Conservation (phyloP, 768 basidiomycete species). For the Boletus rufocinnamomeus region DNA sequence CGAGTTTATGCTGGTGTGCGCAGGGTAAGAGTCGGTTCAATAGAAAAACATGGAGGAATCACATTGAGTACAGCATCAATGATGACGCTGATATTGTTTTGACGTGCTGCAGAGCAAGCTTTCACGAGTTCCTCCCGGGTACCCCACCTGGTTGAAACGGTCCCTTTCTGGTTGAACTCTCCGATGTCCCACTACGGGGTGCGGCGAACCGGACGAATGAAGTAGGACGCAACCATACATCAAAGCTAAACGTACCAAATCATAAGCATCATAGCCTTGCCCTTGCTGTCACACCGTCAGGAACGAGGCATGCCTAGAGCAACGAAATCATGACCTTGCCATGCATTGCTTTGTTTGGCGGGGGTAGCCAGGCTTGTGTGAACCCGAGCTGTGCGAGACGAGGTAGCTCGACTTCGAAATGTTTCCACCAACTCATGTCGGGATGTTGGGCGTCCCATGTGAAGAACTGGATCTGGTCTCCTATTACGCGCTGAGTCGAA, state of each 20-base stretch:
- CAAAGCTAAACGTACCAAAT: slow-evolving; percentile 53
- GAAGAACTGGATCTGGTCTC: slow-evolving; percentile 72
- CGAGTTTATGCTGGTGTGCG: slow-evolving; percentile 69
- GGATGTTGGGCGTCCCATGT: slow-evolving; percentile 71
- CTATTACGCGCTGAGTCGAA: neutral
- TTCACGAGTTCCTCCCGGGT: slow-evolving; percentile 74
- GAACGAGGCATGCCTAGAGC: slow-evolving; percentile 1
- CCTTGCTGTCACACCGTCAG: slow-evolving; percentile 48
- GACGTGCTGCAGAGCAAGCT: slow-evolving; percentile 68
- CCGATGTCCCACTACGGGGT: slow-evolving; percentile 77
- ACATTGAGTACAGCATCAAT: slow-evolving; percentile 93
- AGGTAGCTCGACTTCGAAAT: slow-evolving; percentile 67
- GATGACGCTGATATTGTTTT: slow-evolving; percentile 70
- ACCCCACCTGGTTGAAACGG: slow-evolving; percentile 80
- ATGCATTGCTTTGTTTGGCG: slow-evolving; percentile 74
- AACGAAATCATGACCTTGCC: slow-evolving; percentile 41
- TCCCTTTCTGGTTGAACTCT: slow-evolving; percentile 78
- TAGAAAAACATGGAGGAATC: slow-evolving; percentile 18
- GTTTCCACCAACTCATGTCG: slow-evolving; percentile 76
- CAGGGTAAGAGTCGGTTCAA: slow-evolving; percentile 8
- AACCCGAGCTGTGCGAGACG: slow-evolving; percentile 65
- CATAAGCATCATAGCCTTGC: slow-evolving; percentile 85
- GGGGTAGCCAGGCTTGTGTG: slow-evolving; percentile 83
- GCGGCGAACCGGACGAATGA: neutral
- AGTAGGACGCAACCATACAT: neutral